Conservation (phyloP, 2,329 filamentous ascomycete species). For the Nemania bipapillata region DNA sequence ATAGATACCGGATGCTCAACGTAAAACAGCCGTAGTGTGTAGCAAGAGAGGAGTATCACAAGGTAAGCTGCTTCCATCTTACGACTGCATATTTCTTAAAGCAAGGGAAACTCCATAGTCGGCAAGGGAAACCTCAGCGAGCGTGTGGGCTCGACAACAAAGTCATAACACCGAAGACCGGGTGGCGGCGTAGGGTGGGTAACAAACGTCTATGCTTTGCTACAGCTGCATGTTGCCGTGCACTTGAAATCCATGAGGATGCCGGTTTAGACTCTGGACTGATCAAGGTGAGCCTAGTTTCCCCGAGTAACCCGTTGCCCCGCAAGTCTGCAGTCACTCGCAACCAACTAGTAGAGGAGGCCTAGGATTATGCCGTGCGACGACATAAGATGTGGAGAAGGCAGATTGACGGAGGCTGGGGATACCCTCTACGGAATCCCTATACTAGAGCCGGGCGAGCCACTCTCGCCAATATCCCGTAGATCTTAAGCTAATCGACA, state of each 20-base stretch:
- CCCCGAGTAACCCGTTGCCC: constrained; percentile 43
- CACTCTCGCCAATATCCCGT: constrained; percentile 43
- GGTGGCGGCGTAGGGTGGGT: constrained; percentile 33
- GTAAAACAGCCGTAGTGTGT: constrained; percentile 41
- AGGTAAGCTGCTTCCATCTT: constrained; percentile 15
- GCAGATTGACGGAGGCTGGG: constrained; percentile 47
- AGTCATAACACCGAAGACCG: constrained; percentile 9
- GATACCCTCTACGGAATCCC: constrained; percentile 45
- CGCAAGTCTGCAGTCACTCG: constrained; percentile 45
- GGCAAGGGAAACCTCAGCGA: not conserved
- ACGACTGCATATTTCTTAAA: constrained; percentile 8
- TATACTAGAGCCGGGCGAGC: constrained; percentile 49
- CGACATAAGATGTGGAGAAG: constrained; percentile 45
- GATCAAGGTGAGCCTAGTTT: constrained; percentile 43
- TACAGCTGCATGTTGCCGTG: constrained; percentile 47
- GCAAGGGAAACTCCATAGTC: constrained; percentile 5
- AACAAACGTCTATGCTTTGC: constrained; percentile 39
- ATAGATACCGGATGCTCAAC: constrained; percentile 41
- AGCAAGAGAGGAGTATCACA: constrained; percentile 33
- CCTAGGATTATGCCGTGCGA: constrained; percentile 46
- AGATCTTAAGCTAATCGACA: constrained; percentile 42
- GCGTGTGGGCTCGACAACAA: not conserved
- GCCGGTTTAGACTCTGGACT: constrained; percentile 43
- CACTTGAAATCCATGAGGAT: constrained; percentile 40
- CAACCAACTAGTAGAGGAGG: constrained; percentile 44